These are phyloP conservation scores for Didymella lethalis DNA, from an alignment of 2,329 filamentous ascomycete species.

Conservation along the genomic window DNA sequence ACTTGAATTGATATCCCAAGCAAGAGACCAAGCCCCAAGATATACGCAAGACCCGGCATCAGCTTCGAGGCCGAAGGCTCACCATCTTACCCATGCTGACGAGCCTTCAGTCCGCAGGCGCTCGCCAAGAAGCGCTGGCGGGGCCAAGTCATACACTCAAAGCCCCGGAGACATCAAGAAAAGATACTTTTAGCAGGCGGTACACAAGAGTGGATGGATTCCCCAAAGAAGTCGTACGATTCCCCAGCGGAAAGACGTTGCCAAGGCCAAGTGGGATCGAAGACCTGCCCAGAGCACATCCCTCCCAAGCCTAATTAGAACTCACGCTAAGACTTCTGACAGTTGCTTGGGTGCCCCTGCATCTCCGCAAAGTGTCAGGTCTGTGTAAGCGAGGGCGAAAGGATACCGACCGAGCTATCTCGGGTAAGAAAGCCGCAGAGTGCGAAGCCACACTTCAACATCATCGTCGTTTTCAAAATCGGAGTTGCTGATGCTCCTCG, in stretches of 20 bases:
- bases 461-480: background rate
- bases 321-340: conserved; percentile 21
- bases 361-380: conserved; percentile 9
- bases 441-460: conserved; percentile 3
- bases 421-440: conserved; percentile 12
- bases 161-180: conserved; percentile 15
- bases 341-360: conserved; percentile 23
- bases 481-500: conserved; percentile 6
- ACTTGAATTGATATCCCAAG: conserved; percentile 9
- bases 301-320: conserved; percentile 5
- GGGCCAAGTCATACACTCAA: conserved; percentile 41
- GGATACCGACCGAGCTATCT: conserved; percentile 5
- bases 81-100: conserved; percentile 14
- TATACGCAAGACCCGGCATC: conserved; percentile 19
- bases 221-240: conserved; percentile 13
- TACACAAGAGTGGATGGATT: conserved; percentile 14
- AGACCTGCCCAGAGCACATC: conserved; percentile 10
- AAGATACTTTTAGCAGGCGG: conserved; percentile 23
- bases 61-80: conserved; percentile 12
- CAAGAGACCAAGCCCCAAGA: conserved; percentile 23
- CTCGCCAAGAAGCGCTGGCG: conserved; percentile 31
- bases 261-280: conserved; percentile 23
- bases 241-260: conserved; percentile 22
- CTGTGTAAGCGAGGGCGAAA: conserved; percentile 6
- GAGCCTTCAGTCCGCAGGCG: conserved; percentile 20